A percentile compares a stretch with the other conserved stretches of the same genome.
Conservation (phyloP, 169 alveolate species). For the Plasmodium reichenowi region DNA sequence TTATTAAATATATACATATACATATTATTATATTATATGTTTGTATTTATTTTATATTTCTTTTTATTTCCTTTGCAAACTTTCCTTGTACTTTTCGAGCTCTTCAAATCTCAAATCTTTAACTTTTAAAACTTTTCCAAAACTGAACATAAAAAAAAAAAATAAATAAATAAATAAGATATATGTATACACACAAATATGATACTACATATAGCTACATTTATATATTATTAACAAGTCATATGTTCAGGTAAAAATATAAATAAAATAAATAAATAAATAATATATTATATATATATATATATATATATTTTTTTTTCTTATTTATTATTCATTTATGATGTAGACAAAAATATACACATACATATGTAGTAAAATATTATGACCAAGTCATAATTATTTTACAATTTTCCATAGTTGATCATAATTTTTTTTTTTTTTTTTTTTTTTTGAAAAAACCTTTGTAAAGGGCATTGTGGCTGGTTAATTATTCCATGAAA, state of each 20-base stretch:
- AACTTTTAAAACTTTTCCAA: slow-evolving; percentile 39
- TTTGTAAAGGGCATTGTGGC: slow-evolving; percentile 70
- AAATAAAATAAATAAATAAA: not conserved
- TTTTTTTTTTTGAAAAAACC: slow-evolving; percentile 25
- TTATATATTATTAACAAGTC: not conserved
- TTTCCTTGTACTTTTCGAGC: slow-evolving; percentile 41
- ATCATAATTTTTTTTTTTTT: not conserved
- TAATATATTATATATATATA: not conserved
- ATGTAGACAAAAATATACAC: no score
- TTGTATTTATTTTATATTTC: not conserved
- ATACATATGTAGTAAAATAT: no score
- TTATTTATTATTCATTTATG: no score
- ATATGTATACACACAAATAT: not conserved
- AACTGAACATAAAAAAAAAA: slow-evolving; percentile 10
- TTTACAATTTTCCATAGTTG: not conserved
- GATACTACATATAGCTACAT: not conserved
- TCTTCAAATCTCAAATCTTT: slow-evolving; percentile 64
- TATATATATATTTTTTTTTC: no score
- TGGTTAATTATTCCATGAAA: slow-evolving; percentile 62
- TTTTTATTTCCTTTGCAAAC: slow-evolving; percentile 36
- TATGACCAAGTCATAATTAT: no score
- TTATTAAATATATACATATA: not conserved
- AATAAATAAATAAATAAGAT: not conserved
- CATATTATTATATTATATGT: not conserved
- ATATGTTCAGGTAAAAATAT: not conserved